Evolutionary conservation across 257 asterid genomes (phyloP), one percentile per base, ranked within the genome.

Genomic region (Petrea volubilis): DNA sequence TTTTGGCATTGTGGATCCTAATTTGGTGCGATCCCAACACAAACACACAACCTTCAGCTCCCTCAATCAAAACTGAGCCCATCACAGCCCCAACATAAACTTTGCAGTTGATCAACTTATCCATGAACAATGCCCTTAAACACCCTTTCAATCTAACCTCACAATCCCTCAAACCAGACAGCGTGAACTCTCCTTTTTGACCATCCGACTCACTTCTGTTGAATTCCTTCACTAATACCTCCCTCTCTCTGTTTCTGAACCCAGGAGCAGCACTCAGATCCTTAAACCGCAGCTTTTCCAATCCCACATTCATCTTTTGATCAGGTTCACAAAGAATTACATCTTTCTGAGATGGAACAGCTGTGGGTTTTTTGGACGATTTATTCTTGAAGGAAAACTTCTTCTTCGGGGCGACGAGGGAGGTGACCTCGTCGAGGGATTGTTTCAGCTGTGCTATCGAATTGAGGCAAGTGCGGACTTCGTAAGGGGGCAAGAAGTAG

Each of bases 21-120:
- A 93, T 93, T 77, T 90, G 96, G 71, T 93, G 98, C 0, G 97
- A 82, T 0, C 89, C 98, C 85, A 90, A 69, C 61, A 93, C 79
- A 13, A 93, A 86, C 25, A 86, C 77, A 56, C 95, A 92, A 38
- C 75, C 81, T 40, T 79, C 87, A 10, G 74, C 96, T 46, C 90
- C 94, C 75, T 93, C 98, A 8, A 90, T 92, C 87, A 90, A 75
- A 58, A 83, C 88, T 6, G 96, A 88, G 20, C 93, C 92, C 27
- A 68, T 78, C 24, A 88, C 90, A 0, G 78, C 85, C 50, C 92
- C 98, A 18, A 83, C 90, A 57, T 84, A 83, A 12, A 88, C 88
- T 86, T 55, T 84, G 29, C 96, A 88, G 58, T 83, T 76, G 17
- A 47, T 76, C 86, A 90, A 66, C 38, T 82, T 87, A 65, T 92